phyloP scores from a whole-genome alignment of 129 eudicot species.

The Escallonia herrerae region DNA sequence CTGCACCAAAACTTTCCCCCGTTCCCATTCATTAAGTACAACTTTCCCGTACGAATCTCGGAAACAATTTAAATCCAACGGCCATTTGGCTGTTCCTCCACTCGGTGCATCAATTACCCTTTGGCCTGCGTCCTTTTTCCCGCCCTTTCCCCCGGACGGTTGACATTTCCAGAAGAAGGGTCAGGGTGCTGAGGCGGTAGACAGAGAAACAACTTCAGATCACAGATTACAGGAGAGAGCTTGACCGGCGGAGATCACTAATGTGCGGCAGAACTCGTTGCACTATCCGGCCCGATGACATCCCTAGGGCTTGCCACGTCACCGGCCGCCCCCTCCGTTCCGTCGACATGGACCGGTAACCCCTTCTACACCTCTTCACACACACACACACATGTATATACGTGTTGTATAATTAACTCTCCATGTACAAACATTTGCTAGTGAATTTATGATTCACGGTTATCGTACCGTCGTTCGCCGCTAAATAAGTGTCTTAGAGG shows the following conservation, averaged over 20 bases:
- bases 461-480: too few species aligned
- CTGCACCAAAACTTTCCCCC: too few species aligned
- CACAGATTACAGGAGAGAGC: too few species aligned
- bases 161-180: neutral
- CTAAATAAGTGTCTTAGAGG: too few species aligned
- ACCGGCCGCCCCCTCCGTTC: constrained; percentile 54
- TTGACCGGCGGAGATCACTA: neutral
- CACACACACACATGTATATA: too few species aligned
- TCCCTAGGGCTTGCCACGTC: constrained; percentile 65
- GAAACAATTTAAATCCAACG: neutral
- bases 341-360: constrained; percentile 58
- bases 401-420: too few species aligned
- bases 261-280: constrained; percentile 90
- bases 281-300: constrained; percentile 62
- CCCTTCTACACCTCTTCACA: neutral
- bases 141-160: constrained; percentile 18
- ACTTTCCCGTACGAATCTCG: too few species aligned
- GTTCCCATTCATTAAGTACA: too few species aligned
- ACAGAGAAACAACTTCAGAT: too few species aligned
- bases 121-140: constrained; percentile 22
- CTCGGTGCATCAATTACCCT: neutral
- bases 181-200: too few species aligned
- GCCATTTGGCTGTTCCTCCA: neutral
- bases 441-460: too few species aligned
- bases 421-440: too few species aligned